Base-by-base conservation (phyloP, 305 asterid species). In the Fraxinus paxiana region DNA sequence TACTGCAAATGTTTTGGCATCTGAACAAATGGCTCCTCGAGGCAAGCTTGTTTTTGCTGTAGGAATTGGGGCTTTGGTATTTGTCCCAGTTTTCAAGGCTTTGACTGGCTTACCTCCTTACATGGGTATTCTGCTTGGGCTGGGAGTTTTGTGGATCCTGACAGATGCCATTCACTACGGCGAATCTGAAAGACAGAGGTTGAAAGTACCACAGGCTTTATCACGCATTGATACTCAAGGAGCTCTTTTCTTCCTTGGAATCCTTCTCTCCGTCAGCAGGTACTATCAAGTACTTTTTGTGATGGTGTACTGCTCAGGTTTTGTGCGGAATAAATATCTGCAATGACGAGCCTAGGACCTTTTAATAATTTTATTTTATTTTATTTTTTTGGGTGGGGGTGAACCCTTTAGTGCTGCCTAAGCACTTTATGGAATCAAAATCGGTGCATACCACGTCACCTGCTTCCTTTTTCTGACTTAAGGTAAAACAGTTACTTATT, bases 81-180 rank as follows among this genome's bases (percentile, higher is more conserved):
- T 92, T 82, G 98, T 92, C 83, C 99, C 98, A 1, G 91, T 96
- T 80, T 96, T 96, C 90, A 94, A 96, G 88, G 90, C 97, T 72
- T 87, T 94, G 81, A 96, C 98, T 4, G 99, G 98, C 33, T 88
- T 96, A 75, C 98, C 99, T 43, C 99, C 99, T 35, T 96, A 92
- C 88, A 89, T 96, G 97, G 99, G 99, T 1, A 88, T 96, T 71
- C 91, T 96, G 59, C 93, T 96, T 73, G 99, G 99, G 69, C 94
- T 96, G 15, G 99, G 99, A 76, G 93, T 96, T 81, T 96, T 96
- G 85, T 94, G 99, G 98, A 81, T 94, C 84, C 88, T 96, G 81
- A 96, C 99, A 0, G 98, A 96, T 85, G 99, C 99, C 79, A 96
- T 94, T 85, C 99, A 96, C 89, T 94, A 88, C 63, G 99, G 99